Conservation (phyloP, 768 basidiomycete species). For the Leccinum arenicola region DNA sequence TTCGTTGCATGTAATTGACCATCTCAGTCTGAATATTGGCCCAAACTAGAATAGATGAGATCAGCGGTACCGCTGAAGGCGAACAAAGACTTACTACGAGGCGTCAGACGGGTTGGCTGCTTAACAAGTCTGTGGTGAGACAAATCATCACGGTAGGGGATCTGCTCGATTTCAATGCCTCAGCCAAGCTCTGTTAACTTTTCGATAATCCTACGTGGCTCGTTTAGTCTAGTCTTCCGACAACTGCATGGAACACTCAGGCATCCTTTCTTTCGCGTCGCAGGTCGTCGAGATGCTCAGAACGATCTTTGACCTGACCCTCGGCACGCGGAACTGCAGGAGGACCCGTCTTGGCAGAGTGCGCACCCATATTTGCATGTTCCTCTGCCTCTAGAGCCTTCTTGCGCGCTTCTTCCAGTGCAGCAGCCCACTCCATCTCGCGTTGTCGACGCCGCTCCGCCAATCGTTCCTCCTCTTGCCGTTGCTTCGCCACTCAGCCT, state of each 20-base stretch:
- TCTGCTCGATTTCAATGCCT: conserved; percentile 43
- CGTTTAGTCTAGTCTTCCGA: conserved; percentile 1
- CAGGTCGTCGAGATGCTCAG: conserved; percentile 42
- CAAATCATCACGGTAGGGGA: conserved; percentile 39
- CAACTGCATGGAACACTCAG: conserved; percentile 28
- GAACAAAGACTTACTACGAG: conserved; percentile 40
- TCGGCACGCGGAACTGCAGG: too few relatives aligned
- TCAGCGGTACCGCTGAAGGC: not conserved
- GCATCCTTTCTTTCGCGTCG: conserved; percentile 42
- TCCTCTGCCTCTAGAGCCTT: too few relatives aligned
- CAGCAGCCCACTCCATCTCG: too few relatives aligned
- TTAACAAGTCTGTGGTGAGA: conserved; percentile 44
- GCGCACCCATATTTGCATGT: too few relatives aligned
- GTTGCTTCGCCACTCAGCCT: too few relatives aligned
- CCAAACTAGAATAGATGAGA: conserved; percentile 43
- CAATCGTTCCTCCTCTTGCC: too few relatives aligned
- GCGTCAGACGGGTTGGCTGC: conserved; percentile 46
- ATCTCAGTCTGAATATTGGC: conserved; percentile 43
- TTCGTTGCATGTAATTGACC: conserved; percentile 45
- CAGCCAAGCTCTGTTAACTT: conserved; percentile 49
- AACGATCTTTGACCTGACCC: conserved; percentile 36
- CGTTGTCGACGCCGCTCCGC: too few relatives aligned
- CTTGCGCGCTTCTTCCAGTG: too few relatives aligned
- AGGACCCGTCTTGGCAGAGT: too few relatives aligned
- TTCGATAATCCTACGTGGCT: conserved; percentile 38